Base-by-base conservation (phyloP, 768 basidiomycete genomes). In the Porpolomopsis calyptriformis region DNA sequence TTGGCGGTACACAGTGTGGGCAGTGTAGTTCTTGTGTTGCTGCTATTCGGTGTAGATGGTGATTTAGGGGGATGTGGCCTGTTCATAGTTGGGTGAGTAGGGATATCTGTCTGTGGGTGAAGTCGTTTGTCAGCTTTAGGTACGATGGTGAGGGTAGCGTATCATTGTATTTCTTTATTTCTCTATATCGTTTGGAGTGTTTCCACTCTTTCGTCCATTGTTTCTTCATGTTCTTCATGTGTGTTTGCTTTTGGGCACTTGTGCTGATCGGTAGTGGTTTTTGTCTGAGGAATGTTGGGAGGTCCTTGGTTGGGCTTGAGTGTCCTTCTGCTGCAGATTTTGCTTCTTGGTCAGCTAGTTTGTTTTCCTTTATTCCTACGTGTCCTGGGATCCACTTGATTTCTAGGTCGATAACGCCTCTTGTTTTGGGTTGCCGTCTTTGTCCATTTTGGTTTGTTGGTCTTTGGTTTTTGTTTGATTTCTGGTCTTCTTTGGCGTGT, bases 81-180 rank as follows among this genome's bases (percentile, higher is more conserved):
- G 60, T 61, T 1, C 59, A 27, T 10, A 70, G 53, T 45, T 67
- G 66, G 0, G 54, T 48, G 0, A 68, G 40, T 1, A 65, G 24
- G 25, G 56, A 53, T 2, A 55, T 11, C 12, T 46, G 44, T 12
- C 10, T 19, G 19, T 39, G 26, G 10, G 2, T 9, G 40, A 50
- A 20, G 6, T 9, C 7, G n/a, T n/a, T 9, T n/a, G 29, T 22
- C 47, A 2, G 59, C 44, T 20, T 48, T 37, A 46, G 37, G 2
- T 25, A 16, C 39, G 7, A 3, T 22, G 38, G 45, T 16, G 49
- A 44, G 19, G 25, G n/a, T 7, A 20, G 9, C 6, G 29, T 19
- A 23, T 40, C 45, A 5, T 47, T 29, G 23, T 22, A 9, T 3
- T 9, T n/a, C 4, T 31, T 7, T 7, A 41, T 33, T 7, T 16